Base-by-base conservation (phyloP, 345 rosid genomes). In the Citrus glauca region DNA sequence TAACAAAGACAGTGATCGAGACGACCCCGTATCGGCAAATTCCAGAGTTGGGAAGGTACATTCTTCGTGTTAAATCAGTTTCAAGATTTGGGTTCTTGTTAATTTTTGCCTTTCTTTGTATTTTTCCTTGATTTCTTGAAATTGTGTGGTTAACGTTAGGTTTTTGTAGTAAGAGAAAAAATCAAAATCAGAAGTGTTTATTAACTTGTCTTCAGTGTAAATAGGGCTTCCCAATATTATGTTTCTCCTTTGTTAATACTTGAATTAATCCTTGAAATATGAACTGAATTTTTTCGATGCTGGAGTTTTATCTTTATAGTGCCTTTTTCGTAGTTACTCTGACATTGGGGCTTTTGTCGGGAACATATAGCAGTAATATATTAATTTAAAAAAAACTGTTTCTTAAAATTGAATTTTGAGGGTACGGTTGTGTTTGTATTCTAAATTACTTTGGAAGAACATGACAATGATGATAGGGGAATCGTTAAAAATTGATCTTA, bases 11-110 rank as follows among this genome's bases (percentile, higher is more conserved):
- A 66, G 48, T 17, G 83, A 83, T 74, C 72, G 82, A 64, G 74
- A 81, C 22, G 66, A 77, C 37, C 35, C 81, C 2, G 24, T 75
- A n/a, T 70, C 89, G 0, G 82, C 89, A 17, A 84, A 87, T 80
- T 85, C 92, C 4, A 90, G 80, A 83, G 4, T 73, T 22, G 88
- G 85, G 35, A 86, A 89, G 98, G 97, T 90, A 59, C 72, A 24
- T 16, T 14, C 33, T 59, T 33, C 0, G 6, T 38, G 9, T 42
- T 70, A 9, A 16, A 55, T 73, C 20, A 63, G 30, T 14, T 68
- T 69, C 62, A 16, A 73, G 77, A 78, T 81, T 74, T 7, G 63
- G 42, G 65, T 63, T 69, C 71, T 72, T 71, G 61, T 62, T 60
- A 42, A 9, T 59, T 2, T 53, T 16, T 53, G 22, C 7, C 57